Conservation (phyloP, 768 basidiomycete genomes). For the Trametes meyenii region DNA sequence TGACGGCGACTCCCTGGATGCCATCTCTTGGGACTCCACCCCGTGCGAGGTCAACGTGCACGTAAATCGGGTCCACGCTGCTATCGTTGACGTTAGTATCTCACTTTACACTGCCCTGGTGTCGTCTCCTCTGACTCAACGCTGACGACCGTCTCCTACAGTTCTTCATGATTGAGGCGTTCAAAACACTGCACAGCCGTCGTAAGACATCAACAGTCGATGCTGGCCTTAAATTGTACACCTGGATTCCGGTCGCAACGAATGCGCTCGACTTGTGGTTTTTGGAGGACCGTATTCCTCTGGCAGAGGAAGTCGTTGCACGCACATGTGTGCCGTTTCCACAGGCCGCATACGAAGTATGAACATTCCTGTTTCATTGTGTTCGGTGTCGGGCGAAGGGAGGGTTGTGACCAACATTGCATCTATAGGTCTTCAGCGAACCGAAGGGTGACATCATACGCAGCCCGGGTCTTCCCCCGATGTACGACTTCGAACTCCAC, state of each 20-base stretch:
- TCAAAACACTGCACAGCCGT: background rate
- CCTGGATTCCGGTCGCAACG: background rate
- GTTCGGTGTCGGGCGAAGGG: background rate
- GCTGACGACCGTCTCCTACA: background rate
- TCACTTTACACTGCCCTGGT: no score
- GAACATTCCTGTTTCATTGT: background rate
- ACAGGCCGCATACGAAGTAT: background rate
- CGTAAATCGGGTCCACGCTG: background rate
- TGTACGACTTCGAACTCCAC: conserved; percentile 11
- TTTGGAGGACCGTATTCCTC: background rate
- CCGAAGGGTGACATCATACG: background rate
- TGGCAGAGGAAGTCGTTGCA: background rate
- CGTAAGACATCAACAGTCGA: background rate
- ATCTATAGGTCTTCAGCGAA: background rate
- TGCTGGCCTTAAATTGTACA: background rate
- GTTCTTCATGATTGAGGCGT: background rate
- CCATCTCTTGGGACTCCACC: background rate
- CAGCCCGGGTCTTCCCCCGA: background rate
- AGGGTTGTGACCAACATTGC: background rate
- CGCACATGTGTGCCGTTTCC: background rate
- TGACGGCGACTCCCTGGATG: background rate
- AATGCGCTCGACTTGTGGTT: background rate
- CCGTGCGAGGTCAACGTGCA: background rate
- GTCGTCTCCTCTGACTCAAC: no score
- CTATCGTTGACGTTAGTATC: no score